These are phyloP conservation scores for Ceriops decandra DNA, from an alignment of 345 rosid genomes.

Conservation along the genomic window DNA sequence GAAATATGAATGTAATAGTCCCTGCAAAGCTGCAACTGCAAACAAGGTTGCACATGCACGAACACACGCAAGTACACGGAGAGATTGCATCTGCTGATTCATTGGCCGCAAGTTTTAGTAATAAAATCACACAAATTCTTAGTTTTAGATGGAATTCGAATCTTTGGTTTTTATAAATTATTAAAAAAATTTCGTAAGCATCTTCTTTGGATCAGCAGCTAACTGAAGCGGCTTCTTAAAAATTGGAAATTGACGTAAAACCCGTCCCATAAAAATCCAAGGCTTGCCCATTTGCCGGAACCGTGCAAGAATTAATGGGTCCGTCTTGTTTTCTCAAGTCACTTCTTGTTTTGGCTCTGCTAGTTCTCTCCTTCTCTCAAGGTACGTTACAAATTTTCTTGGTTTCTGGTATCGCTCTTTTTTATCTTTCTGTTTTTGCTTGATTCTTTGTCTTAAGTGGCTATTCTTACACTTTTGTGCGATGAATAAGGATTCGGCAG, in stretches of 20 bases:
- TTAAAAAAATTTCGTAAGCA: not conserved
- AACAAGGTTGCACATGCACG: too few species aligned
- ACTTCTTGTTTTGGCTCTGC: slow-evolving; percentile 31
- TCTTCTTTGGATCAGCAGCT: slow-evolving; percentile 30
- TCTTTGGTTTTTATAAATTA: too few species aligned
- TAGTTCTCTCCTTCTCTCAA: slow-evolving; percentile 33
- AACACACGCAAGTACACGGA: not conserved
- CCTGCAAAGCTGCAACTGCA: too few species aligned
- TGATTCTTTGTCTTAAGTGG: not conserved
- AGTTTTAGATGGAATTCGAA: too few species aligned
- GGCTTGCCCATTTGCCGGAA: slow-evolving; percentile 30
- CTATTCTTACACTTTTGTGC: not conserved
- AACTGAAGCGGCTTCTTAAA: slow-evolving; percentile 20
- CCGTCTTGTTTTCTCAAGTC: slow-evolving; percentile 22
- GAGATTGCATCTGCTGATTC: not conserved
- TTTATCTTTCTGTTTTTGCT: not conserved
- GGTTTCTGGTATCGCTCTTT: not conserved
- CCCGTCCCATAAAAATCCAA: slow-evolving; percentile 12
- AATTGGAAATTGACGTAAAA: slow-evolving; percentile 1
- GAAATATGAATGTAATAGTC: too few species aligned
- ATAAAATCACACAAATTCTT: too few species aligned
- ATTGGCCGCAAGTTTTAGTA: too few species aligned
- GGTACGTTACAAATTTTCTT: slow-evolving; percentile 15
- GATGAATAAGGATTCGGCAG: slow-evolving; percentile 29
- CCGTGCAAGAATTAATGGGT: slow-evolving; percentile 31